A percentile compares a stretch with the other conserved stretches of the same genome.
These are phyloP conservation scores for Colletotrichum liriopes DNA, from an alignment of 2,329 filamentous ascomycete species.

Conservation along the genomic window DNA sequence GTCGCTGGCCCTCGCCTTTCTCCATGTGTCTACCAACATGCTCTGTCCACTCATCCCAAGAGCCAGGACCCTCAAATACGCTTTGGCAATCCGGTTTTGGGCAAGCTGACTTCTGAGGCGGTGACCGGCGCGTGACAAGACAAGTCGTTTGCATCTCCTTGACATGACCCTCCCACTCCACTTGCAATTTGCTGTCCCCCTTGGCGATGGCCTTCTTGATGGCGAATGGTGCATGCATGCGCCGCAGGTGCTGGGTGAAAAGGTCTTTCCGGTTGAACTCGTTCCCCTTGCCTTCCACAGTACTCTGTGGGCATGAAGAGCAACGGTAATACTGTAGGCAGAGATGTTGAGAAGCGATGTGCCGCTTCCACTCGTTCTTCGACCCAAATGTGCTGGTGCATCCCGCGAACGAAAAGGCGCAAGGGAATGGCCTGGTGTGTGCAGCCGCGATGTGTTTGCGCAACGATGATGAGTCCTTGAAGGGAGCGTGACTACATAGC, in stretches of 20 bases:
- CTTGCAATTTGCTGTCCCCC: constrained; percentile 71
- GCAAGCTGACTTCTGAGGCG: constrained; percentile 81
- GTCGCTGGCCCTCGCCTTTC: constrained; percentile 72
- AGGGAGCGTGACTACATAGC: constrained; percentile 75
- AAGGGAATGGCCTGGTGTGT: constrained; percentile 84
- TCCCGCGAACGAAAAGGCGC: constrained; percentile 87
- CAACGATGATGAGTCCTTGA: constrained; percentile 77
- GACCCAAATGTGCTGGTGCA: constrained; percentile 88
- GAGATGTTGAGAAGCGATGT: constrained; percentile 92
- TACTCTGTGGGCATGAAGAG: constrained; percentile 71
- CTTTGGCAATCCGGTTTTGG: constrained; percentile 79
- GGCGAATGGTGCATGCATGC: constrained; percentile 88
- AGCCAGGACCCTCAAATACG: constrained; percentile 78
- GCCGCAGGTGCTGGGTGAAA: constrained; percentile 93
- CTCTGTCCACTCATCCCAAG: constrained; percentile 94
- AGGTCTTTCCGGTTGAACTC: constrained; percentile 96
- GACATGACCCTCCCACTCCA: constrained; percentile 76
- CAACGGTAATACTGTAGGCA: constrained; percentile 77
- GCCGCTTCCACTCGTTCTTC: constrained; percentile 98
- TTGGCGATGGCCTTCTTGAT: constrained; percentile 72
- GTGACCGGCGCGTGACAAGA: constrained; percentile 76
- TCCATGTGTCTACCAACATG: constrained; percentile 94
- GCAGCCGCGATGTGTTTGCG: constrained; percentile 78
- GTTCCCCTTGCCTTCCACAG: constrained; percentile 71
- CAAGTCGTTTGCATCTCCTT: constrained; percentile 83